phyloP scores from a whole-genome alignment of 2,329 filamentous ascomycete species.

The Colletotrichum musicola region DNA sequence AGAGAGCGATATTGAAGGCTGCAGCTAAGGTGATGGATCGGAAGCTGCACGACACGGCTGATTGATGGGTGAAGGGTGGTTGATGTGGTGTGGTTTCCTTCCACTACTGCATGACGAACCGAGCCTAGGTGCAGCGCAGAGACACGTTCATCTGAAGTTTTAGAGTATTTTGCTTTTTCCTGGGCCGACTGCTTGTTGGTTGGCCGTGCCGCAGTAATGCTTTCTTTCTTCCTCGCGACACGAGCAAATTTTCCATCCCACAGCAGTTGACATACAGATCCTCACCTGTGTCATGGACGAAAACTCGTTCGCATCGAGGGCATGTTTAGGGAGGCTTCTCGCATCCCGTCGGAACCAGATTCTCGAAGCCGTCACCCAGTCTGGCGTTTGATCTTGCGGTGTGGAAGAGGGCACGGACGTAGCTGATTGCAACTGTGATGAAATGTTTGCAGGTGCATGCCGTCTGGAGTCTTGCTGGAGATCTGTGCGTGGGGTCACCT shows the following conservation, averaged over 20 bases:
- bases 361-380: conserved; percentile 15
- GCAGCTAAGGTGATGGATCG: conserved; percentile 7
- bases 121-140: conserved; percentile 32
- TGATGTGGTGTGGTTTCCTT: conserved; percentile 26
- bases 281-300: not conserved
- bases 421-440: conserved; percentile 32
- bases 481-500: conserved; percentile 21
- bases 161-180: conserved; percentile 6
- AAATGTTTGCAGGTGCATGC: conserved; percentile 28
- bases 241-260: too few species aligned
- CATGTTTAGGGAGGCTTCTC: not conserved
- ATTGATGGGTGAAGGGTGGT: conserved; percentile 4
- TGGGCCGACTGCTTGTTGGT: not conserved
- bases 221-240: not conserved
- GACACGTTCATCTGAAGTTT: conserved; percentile 29
- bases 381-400: conserved; percentile 21
- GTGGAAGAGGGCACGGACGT: conserved; percentile 22
- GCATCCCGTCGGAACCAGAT: conserved; percentile 1
- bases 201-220: not conserved
- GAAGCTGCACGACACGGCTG: conserved; percentile 22
- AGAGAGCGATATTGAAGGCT: not conserved
- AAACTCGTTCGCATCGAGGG: not conserved
- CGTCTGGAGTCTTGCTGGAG: conserved; percentile 22
- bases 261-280: not conserved
- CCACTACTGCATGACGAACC: conserved; percentile 31